A percentile compares a stretch with the other conserved stretches of the same genome.
phyloP scores from a whole-genome alignment of 2,329 filamentous ascomycete genomes.

The Hymenoscyphus albidus region DNA sequence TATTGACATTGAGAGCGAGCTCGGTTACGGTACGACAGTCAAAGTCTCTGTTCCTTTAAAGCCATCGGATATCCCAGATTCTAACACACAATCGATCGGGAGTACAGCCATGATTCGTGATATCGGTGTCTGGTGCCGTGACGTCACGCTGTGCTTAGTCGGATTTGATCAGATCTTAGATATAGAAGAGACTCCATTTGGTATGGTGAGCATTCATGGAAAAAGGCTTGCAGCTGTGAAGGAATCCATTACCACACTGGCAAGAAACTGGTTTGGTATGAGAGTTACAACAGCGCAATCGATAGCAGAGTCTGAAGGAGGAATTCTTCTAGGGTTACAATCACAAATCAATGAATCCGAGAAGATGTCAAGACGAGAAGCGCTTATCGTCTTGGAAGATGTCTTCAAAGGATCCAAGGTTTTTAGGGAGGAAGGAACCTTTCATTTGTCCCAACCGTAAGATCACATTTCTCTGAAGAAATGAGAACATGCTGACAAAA shows the following conservation, averaged over 20 bases:
- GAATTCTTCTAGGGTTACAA: slow-evolving; percentile 19
- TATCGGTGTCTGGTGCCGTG: slow-evolving; percentile 14
- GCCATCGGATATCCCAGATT: neutral
- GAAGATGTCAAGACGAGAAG: slow-evolving; percentile 7
- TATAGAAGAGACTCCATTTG: slow-evolving; percentile 14
- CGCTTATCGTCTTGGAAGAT: slow-evolving; percentile 26
- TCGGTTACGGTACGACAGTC: slow-evolving; percentile 51
- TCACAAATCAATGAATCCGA: slow-evolving; percentile 15
- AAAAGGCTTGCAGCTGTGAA: slow-evolving; percentile 18
- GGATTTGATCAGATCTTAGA: slow-evolving; percentile 22
- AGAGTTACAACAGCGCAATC: slow-evolving; percentile 14
- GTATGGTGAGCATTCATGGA: slow-evolving; percentile 15
- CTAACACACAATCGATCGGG: neutral
- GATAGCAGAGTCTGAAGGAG: slow-evolving; percentile 6
- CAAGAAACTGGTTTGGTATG: slow-evolving; percentile 25
- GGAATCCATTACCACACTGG: slow-evolving; percentile 17
- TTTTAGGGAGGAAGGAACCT: slow-evolving; percentile 12
- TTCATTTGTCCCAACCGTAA: slow-evolving; percentile 23
- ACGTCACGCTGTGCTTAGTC: slow-evolving; percentile 20
- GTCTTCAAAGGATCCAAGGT: neutral
- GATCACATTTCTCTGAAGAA: neutral
- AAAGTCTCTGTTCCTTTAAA: slow-evolving; percentile 43
- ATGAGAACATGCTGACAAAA: slow-evolving; percentile 5
- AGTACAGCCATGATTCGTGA: slow-evolving; percentile 11
- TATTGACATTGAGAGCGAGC: slow-evolving; percentile 53